phyloP scores from a whole-genome alignment of 1,284 basidiomycete species.

The Ganoderma leucocontextum region DNA sequence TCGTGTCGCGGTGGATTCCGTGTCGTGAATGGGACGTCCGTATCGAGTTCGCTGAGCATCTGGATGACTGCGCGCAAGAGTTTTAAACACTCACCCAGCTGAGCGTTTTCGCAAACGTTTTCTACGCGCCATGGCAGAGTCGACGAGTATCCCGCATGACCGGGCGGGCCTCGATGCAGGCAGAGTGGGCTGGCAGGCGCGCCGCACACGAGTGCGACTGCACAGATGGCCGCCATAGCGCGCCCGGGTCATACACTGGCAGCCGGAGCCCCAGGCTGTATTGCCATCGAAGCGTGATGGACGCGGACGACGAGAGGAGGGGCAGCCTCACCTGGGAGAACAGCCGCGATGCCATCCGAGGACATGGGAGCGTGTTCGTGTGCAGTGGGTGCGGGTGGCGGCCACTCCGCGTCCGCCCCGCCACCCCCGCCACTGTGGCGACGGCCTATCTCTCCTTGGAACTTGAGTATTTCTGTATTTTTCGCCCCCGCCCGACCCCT shows the following conservation, averaged over 20 bases:
- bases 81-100: slow-evolving; percentile 21
- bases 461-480: background rate
- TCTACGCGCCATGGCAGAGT: slow-evolving; percentile 14
- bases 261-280: slow-evolving; percentile 7
- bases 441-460: background rate
- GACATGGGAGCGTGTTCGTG: slow-evolving; percentile 9
- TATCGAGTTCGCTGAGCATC: slow-evolving; percentile 20
- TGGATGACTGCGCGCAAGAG: slow-evolving; percentile 12
- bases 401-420: slow-evolving; percentile 4
- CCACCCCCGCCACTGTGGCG: background rate
- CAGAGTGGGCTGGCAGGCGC: slow-evolving; percentile 15
- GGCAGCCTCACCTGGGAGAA: slow-evolving; percentile 20
- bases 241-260: slow-evolving; percentile 11
- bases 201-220: slow-evolving; percentile 8
- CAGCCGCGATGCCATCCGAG: slow-evolving; percentile 19
- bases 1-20: background rate
- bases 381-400: slow-evolving; percentile 16
- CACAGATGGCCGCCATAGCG: slow-evolving; percentile 18
- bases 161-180: slow-evolving; percentile 30
- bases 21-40: slow-evolving; percentile 17
- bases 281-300: slow-evolving; percentile 24
- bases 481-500: background rate
- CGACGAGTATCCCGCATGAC: slow-evolving; percentile 24
- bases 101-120: slow-evolving; percentile 21
- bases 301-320: slow-evolving; percentile 5